phyloP scores from a whole-genome alignment of 1,139 yeast genomes.

The Yamadazyma sp. region DNA sequence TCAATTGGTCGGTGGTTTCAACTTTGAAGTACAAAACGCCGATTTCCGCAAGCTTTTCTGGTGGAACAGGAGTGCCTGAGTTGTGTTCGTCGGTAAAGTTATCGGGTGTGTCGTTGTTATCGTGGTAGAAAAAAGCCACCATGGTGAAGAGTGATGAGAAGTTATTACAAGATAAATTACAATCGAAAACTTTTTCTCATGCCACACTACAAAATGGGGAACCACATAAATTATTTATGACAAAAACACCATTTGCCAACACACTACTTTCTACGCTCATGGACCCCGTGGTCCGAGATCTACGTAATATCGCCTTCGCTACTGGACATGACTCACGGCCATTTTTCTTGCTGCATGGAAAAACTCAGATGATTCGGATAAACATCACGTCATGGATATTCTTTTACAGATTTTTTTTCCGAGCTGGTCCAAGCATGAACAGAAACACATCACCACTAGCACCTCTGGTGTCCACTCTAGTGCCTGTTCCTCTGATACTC shows the following conservation, averaged over 20 bases:
- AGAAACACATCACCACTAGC: neutral
- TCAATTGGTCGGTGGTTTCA: slow-evolving; percentile 55
- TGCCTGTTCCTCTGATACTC: no score
- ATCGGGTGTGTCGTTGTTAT: slow-evolving; percentile 56
- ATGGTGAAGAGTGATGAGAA: slow-evolving; percentile 17
- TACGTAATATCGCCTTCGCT: neutral
- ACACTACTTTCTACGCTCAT: no score
- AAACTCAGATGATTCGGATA: neutral
- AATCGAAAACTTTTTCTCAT: no score
- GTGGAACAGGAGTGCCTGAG: slow-evolving; percentile 58
- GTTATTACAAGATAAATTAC: neutral
- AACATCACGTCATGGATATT: neutral
- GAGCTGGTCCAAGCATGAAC: no score
- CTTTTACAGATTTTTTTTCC: neutral
- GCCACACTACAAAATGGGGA: no score
- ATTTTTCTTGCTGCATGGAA: neutral
- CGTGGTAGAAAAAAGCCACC: slow-evolving; percentile 72
- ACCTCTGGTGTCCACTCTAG: no score
- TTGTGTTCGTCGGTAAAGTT: slow-evolving; percentile 72
- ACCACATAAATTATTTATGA: no score
- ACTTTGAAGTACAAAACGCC: slow-evolving; percentile 73
- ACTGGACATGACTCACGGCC: neutral
- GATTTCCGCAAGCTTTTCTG: slow-evolving; percentile 49
- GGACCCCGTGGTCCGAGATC: no score
- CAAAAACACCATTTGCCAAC: no score